Base-by-base conservation (phyloP, 345 rosid species). In the Triadica sebifera region DNA sequence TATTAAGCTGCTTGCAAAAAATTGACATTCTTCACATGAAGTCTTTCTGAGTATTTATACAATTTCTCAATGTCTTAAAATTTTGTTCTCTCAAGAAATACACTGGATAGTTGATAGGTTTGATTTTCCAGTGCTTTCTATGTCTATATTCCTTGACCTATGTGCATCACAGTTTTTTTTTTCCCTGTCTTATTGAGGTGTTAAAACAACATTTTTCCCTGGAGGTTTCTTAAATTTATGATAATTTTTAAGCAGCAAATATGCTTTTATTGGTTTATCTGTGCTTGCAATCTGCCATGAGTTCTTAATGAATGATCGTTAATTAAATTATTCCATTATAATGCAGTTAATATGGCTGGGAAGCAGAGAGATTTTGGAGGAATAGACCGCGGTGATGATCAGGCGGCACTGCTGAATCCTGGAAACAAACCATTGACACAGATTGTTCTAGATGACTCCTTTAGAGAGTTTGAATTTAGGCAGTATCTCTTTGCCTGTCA, bases 401-500 rank as follows among this genome's bases (percentile, higher is more conserved):
- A 84, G 81, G 97, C 98, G 68, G 86, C 88, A n/a, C 77, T 95
- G 72, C 87, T 93, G 50, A 87, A 89, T 77, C 86, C 94, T 71
- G 94, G 85, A 85, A 87, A 78, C 79, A 93, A 93, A 79, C 83
- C 83, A 38, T 72, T 95, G 85, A 83, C 91, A 4, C 94, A 87
- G 71, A 87, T 95, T 79, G 91, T 91, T 78, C 95, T 91, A 85
- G 97, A 94, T 85, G 98, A 91, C 79, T 89, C 93, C 46, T 94
- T 92, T 74, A 87, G 94, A 77, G 99, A 91, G 80, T 95, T 91
- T 75, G 99, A 95, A 61, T 95, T 95, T 84, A 89, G 94, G 79
- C 98, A 93, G 79, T 95, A 93, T 85, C 90, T 93, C 70, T 92
- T 95, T 83, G 93, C 97, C 70, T 91, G 91, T 79, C 98, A 95